Conservation (phyloP, 2,329 filamentous ascomycete genomes). For the Neofusicoccum ribis region DNA sequence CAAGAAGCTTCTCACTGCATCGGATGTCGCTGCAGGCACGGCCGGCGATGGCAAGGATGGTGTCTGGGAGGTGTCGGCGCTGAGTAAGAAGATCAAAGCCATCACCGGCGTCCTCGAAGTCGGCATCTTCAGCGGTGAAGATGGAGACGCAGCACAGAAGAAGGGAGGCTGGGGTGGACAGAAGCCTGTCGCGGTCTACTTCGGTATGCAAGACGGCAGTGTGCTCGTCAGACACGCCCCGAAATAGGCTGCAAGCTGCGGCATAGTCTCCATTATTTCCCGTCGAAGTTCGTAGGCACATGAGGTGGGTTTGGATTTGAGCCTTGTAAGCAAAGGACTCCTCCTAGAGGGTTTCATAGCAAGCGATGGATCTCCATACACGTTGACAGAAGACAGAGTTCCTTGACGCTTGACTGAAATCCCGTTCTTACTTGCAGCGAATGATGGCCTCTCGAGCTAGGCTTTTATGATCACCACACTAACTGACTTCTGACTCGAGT, state of each 20-base stretch:
- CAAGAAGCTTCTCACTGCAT: slow-evolving; percentile 63
- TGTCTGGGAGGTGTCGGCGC: slow-evolving; percentile 74
- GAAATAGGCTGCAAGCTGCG: background rate
- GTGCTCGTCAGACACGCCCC: slow-evolving; percentile 36
- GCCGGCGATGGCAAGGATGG: slow-evolving; percentile 61
- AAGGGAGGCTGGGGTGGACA: slow-evolving; percentile 62
- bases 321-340: background rate
- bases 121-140: slow-evolving; percentile 82
- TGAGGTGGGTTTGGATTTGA: background rate
- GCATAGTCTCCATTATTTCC: background rate
- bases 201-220: slow-evolving; percentile 72
- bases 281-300: background rate
- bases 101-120: slow-evolving; percentile 90
- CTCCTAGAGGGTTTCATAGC: background rate
- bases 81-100: slow-evolving; percentile 73
- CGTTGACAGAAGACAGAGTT: background rate
- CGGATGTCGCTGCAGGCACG: slow-evolving; percentile 50
- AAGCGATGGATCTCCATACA: background rate
- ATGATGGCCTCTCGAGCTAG: background rate
- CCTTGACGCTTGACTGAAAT: background rate
- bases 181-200: slow-evolving; percentile 92
- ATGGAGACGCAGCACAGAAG: slow-evolving; percentile 67
- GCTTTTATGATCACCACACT: too few relatives aligned
- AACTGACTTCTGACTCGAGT: too few relatives aligned
- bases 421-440: background rate